Evolutionary conservation across 2,329 filamentous ascomycete genomes (phyloP).

Genomic region (Verticillium tricorpus): DNA sequence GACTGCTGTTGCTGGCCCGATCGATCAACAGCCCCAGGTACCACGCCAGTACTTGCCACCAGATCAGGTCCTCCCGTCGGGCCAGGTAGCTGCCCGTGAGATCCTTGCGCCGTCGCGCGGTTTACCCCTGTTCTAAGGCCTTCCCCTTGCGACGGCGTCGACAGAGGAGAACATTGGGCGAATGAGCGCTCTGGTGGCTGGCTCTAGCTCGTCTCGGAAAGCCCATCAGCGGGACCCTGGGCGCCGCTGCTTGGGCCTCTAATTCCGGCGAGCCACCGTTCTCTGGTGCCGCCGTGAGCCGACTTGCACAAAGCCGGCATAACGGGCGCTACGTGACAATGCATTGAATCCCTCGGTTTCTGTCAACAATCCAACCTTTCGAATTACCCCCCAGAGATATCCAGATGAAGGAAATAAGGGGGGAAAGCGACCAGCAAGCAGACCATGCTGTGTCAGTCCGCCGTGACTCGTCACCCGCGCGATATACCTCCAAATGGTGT

Average conservation of each 20-base stretch:
- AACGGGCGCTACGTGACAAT: neutral
- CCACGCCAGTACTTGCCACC: neutral
- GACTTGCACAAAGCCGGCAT: neutral
- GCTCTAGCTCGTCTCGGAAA: conserved; percentile 11
- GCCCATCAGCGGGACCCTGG: neutral
- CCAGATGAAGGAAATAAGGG: neutral
- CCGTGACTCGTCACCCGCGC: neutral
- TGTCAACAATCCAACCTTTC: neutral
- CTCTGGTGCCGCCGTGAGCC: neutral
- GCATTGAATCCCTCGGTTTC: neutral
- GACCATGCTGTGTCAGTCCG: neutral
- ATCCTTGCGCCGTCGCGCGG: neutral
- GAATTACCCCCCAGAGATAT: neutral
- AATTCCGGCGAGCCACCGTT: conserved; percentile 6
- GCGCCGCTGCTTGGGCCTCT: conserved; percentile 6
- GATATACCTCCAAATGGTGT: neutral
- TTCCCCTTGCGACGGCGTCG: conserved; percentile 6
- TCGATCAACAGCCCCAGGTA: neutral
- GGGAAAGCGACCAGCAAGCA: neutral
- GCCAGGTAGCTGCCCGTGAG: neutral
- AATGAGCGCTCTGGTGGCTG: conserved; percentile 6
- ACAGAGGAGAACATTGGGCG: conserved; percentile 3
- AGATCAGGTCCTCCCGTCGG: neutral
- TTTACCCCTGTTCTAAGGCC: neutral
- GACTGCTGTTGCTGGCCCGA: neutral